Conservation (phyloP, 2,329 filamentous ascomycete genomes). For the Cladophialophora exuberans region DNA sequence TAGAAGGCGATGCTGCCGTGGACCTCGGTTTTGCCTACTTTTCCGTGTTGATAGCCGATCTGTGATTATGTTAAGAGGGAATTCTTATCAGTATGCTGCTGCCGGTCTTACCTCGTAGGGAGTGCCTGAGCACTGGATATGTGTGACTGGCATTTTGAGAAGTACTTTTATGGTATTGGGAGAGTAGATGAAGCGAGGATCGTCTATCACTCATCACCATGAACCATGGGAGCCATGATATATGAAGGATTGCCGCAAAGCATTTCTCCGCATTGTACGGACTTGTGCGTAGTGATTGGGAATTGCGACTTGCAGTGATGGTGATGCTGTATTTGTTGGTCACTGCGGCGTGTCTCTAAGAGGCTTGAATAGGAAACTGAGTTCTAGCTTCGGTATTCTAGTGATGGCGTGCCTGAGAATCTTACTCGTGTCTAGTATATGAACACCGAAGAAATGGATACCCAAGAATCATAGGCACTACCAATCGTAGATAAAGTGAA, state of each 20-base stretch:
- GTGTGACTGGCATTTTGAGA: conserved; percentile 30
- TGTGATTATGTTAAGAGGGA: conserved; percentile 7
- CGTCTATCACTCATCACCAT: neutral
- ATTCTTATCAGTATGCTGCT: neutral
- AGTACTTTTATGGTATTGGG: neutral
- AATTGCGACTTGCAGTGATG: too few species aligned
- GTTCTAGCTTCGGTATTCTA: neutral
- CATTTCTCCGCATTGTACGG: neutral
- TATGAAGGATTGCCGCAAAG: neutral
- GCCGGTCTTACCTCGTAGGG: conserved; percentile 34
- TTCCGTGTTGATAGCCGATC: conserved; percentile 39
- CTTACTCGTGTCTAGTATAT: neutral
- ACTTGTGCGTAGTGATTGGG: neutral
- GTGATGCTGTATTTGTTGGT: too few species aligned
- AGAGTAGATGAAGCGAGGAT: neutral
- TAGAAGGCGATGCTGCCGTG: conserved; percentile 38
- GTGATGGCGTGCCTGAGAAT: neutral
- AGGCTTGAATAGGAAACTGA: neutral
- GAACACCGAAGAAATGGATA: too few species aligned
- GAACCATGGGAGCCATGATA: too few species aligned
- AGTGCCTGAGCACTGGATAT: conserved; percentile 34
- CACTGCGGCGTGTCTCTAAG: neutral
- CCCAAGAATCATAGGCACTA: too few species aligned
- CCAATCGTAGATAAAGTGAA: neutral
- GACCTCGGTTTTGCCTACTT: conserved; percentile 34